phyloP scores from a whole-genome alignment of 352 stramenopile species.

The Blastocystis sp. region DNA sequence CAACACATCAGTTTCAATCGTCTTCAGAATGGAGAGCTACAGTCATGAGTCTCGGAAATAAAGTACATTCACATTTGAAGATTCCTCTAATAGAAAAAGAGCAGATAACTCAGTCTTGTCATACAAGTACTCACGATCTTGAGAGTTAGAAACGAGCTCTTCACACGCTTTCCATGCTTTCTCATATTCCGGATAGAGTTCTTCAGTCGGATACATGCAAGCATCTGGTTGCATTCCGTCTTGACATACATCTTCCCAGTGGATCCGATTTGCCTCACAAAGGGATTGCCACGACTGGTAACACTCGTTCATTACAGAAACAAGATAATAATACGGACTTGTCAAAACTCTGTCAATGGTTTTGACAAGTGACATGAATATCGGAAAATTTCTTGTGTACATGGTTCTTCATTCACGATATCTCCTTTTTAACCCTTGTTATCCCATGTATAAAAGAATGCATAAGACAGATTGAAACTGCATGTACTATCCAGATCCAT shows the following conservation, averaged over 20 bases:
- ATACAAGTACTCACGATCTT: background rate
- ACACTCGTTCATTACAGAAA: constrained; percentile 28
- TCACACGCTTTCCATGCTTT: constrained; percentile 38
- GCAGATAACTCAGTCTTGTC: background rate
- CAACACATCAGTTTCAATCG: background rate
- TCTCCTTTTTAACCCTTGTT: no score
- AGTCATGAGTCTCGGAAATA: background rate
- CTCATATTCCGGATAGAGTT: constrained; percentile 17
- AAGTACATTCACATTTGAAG: background rate
- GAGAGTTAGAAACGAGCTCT: background rate
- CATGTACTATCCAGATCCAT: no score
- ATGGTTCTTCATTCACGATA: background rate
- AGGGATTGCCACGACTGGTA: constrained; percentile 46
- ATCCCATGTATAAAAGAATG: no score
- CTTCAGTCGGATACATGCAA: background rate
- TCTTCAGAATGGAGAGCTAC: background rate
- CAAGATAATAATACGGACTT: background rate
- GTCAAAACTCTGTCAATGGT: constrained; percentile 8
- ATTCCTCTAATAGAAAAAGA: background rate
- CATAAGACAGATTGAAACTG: no score
- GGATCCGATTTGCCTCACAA: background rate
- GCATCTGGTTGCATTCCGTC: background rate
- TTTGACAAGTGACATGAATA: constrained; percentile 33
- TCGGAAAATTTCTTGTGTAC: background rate
- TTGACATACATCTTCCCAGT: background rate